Base-by-base conservation (phyloP, 768 basidiomycete species). In the Ramaria rubella region DNA sequence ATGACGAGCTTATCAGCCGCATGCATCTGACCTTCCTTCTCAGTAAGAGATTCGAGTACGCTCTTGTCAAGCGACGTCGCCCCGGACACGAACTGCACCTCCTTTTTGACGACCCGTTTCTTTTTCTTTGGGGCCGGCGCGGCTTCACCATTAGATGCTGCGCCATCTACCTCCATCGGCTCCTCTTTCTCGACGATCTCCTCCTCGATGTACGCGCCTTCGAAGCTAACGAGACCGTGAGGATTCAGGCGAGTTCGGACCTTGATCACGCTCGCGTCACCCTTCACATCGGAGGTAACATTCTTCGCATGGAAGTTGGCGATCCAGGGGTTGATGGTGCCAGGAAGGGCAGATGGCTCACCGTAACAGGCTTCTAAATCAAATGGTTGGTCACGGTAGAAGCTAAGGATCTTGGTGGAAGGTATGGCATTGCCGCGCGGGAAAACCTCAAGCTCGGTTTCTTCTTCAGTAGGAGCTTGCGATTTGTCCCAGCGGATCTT, bases 371-470 rank as follows among this genome's bases (percentile, higher is more conserved):
- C 88, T 71, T 94, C 87, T 65, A 99, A 78, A 44, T 90, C 87
- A 75, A 99, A 99, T 3, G 86, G 70, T 36, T 85, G 84, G 65
- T 85, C 86, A 69, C 95, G 86, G 72, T 92, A 90, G 81, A 97
- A 96, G 4, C 92, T 92, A 63, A 98, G 82, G 61, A 94, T 83
- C 74, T 97, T 97, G 68, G 94, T 95, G 23, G 92, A 94, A 4
- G 96, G 96, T 59, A 95, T 79, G 43, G 72, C 64, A 72, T 97
- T 95, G 53, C 86, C 87, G 43, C 77, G 77, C 51, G 89, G 87
- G 83, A 94, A 97, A 42, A 97, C 91, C 61, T 85, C 77, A 59
- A 98, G 81, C 70, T 95, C 91, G 29, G 87, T 91, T 59, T 75
- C 77, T 54, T 96, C 94, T 48, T 87, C 88, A 0, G 86, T 80